Base-by-base conservation (phyloP, 1,139 yeast species). In the Geotrichum klebahnii region DNA sequence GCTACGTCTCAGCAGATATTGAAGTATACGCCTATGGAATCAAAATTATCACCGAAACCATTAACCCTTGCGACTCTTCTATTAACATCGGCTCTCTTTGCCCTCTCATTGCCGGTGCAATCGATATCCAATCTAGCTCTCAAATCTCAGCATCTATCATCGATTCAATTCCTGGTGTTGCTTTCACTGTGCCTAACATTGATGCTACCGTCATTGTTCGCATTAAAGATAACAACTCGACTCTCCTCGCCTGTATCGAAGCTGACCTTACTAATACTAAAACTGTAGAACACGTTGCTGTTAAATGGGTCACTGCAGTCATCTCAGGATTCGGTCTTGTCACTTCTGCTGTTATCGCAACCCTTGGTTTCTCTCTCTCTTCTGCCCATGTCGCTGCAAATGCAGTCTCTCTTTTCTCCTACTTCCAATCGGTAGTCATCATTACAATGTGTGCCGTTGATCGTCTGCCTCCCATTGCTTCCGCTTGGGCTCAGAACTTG, bases 341-440 rank as follows among this genome's bases (percentile, higher is more conserved):
- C 48, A 83, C 95, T 8, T 84, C 96, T 1, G 95, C 96, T 37
- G 78, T 90, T 48, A 80, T 90, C 36, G 86, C 96, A 0, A 84
- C 89, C 43, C 77, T 85, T 64, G 97, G 98, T 14, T 95, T 88
- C 65, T 85, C 96, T 29, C 81, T 82, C 58, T 88, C 97, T 3
- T 96, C 98, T 20, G 95, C 97, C 8, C 97, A 92, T 67, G 87
- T 92, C 64, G 96, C 97, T 12, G 88, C 97, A 19, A 92, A 90
- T 70, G 84, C 97, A 20, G 82, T 89, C 69, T 85, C 96, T 2
- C 75, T 92, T 60, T 89, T 92, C 70, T 79, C 86, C 56, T 92
- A 92, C 71, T 94, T 92, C 78, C 98, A 92, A 72, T 83, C 88
- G 56, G 75, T 90, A 63, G 96, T 96, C 28, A 83, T 92, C 59